Evolutionary conservation across 2,329 filamentous ascomycete genomes (phyloP), one percentile per base, ranked within the genome.

Genomic region (Zarea fungicola): DNA sequence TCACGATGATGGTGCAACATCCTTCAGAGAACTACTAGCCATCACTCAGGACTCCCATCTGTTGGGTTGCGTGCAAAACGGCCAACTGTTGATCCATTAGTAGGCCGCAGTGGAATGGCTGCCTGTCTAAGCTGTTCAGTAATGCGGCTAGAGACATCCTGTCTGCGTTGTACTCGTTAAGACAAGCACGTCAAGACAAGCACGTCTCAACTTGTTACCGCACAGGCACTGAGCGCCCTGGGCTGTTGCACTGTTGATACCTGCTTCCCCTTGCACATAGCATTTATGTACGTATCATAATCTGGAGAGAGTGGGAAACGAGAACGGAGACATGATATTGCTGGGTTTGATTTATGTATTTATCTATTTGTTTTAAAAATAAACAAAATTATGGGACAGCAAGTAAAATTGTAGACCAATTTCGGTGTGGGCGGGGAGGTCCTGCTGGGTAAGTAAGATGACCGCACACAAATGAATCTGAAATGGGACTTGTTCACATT

Each of bases 201-300:
- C 36, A 25, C 44, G 44, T 48, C 44, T 48, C 44, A 48, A 36
- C 35, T 34, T 48, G 44, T 22, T 19, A 14, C 36, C 14, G 44
- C 21, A 18, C 21, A 34, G 41, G 25, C 28, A 31, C 22, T 18
- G 26, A 47, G n/a, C 16, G 14, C 25, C 22, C 34, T 31, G n/a
- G 26, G 14, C 25, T 25, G 28, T 25, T 23, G 35, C 26, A 47
- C 23, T 47, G 35, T 26, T 7, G 16, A 26, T 29, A 32, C 32
- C 11, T 3, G 5, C 8, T 13, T 13, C 22, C 32, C 22, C 23
- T 29, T 37, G n/a, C 21, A 23, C 32, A n/a, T 21, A 14, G 23
- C n/a, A 32, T 21, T 6, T 23, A 18, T 34, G 6, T n/a, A n/a
- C n/a, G n/a, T n/a, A 18, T 25, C 8, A n/a, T 47, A 23, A 31